These are phyloP conservation scores for Pseudocercospora crystallina DNA, from an alignment of 2,329 filamentous ascomycete species.

Conservation along the genomic window DNA sequence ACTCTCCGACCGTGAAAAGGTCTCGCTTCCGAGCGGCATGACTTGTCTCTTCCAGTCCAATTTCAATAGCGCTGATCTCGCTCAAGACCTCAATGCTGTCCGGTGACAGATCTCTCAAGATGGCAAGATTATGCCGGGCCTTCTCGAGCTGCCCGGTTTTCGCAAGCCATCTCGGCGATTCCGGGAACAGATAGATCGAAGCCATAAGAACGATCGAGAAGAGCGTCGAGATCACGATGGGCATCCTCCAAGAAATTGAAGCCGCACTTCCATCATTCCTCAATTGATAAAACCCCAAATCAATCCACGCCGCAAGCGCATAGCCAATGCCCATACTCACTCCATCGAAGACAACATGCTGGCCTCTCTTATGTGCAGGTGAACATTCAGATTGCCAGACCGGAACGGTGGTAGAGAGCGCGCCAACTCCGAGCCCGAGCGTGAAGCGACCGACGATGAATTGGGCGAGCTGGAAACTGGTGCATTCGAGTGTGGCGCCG, in stretches of 20 bases:
- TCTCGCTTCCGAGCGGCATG: slow-evolving; percentile 28
- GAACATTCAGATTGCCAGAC: slow-evolving; percentile 48
- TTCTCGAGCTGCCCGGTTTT: background rate
- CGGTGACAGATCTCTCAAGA: background rate
- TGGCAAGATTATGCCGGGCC: background rate
- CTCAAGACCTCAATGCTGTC: background rate
- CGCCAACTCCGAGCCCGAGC: slow-evolving; percentile 45
- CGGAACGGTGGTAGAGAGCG: slow-evolving; percentile 44
- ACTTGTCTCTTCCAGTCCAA: background rate
- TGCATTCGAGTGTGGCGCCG: slow-evolving; percentile 45
- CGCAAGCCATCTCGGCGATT: slow-evolving; percentile 32
- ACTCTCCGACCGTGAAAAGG: slow-evolving; percentile 50
- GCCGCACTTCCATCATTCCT: no score
- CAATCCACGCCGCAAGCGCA: slow-evolving; percentile 48
- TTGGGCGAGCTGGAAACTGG: slow-evolving; percentile 45
- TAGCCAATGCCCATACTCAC: slow-evolving; percentile 49
- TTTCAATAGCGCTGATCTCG: background rate
- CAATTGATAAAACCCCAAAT: slow-evolving; percentile 44
- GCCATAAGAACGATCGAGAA: slow-evolving; percentile 34
- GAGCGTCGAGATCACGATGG: slow-evolving; percentile 50
- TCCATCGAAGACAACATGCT: slow-evolving; percentile 44
- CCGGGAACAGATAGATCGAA: slow-evolving; percentile 37
- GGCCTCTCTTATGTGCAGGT: slow-evolving; percentile 39
- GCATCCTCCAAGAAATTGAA: slow-evolving; percentile 45
- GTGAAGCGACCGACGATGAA: slow-evolving; percentile 48